Conservation (phyloP, 306 rosid genomes). For the Prunus kanzakura region DNA sequence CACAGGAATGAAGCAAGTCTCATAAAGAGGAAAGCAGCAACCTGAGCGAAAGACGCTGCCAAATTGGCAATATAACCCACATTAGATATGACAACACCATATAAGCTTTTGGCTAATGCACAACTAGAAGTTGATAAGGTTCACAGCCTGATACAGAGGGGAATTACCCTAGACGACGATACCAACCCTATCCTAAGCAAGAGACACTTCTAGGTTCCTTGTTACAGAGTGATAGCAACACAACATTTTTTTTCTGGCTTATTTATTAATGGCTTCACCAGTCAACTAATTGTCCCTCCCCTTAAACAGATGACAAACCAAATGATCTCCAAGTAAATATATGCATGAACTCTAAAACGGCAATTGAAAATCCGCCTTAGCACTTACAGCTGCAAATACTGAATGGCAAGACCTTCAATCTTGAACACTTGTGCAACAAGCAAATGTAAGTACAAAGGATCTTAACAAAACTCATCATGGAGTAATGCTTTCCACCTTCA, state of each 20-base stretch:
- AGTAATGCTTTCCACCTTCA: neutral
- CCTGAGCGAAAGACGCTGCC: neutral
- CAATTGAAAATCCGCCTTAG: neutral
- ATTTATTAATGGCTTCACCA: too few species aligned
- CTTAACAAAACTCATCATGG: neutral
- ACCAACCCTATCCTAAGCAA: neutral
- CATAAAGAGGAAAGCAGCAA: neutral
- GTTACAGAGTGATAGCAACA: neutral
- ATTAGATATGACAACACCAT: neutral
- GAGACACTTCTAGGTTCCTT: neutral
- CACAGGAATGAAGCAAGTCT: neutral
- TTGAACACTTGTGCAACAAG: neutral
- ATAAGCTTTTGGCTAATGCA: neutral
- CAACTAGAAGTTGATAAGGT: neutral
- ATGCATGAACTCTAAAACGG: neutral
- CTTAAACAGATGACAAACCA: too few species aligned
- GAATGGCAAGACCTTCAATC: too few species aligned
- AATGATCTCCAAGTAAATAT: neutral
- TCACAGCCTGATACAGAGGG: neutral
- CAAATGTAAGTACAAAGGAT: neutral
- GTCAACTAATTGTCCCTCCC: too few species aligned
- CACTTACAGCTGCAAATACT: neutral
- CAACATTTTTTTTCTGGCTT: too few species aligned
- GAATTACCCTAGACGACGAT: neutral
- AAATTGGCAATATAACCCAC: neutral